Evolutionary conservation across 2,329 filamentous ascomycete species (phyloP).

Genomic region (Diaporthe sp.): DNA sequence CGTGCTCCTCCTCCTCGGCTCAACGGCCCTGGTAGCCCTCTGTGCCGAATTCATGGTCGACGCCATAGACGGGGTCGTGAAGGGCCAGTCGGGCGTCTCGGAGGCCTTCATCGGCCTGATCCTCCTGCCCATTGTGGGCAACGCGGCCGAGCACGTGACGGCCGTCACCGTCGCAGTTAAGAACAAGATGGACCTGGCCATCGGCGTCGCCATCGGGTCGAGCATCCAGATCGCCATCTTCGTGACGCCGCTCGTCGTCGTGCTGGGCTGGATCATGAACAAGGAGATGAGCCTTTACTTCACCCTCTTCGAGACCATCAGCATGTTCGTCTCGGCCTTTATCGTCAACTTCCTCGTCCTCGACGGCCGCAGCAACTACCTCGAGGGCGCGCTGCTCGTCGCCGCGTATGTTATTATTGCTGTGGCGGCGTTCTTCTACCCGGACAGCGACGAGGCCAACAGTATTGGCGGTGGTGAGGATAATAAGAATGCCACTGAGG

Average conservation of each 20-base stretch:
- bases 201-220: conserved; percentile 76
- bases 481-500: conserved; percentile 1
- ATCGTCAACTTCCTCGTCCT: conserved; percentile 90
- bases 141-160: conserved; percentile 79
- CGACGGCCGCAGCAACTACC: conserved; percentile 87
- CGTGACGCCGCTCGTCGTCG: conserved; percentile 75
- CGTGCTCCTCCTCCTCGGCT: conserved; percentile 69
- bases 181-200: conserved; percentile 82
- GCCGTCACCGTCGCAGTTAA: conserved; percentile 77
- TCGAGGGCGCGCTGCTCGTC: conserved; percentile 79
- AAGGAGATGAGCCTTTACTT: conserved; percentile 85
- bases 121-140: conserved; percentile 78
- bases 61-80: conserved; percentile 72
- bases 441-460: conserved; percentile 60
- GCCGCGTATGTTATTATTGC: conserved; percentile 76
- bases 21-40: conserved; percentile 73
- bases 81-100: conserved; percentile 60
- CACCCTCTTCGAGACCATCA: conserved; percentile 88
- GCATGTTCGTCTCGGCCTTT: conserved; percentile 84
- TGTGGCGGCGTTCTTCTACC: conserved; percentile 75
- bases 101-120: conserved; percentile 79
- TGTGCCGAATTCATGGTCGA: conserved; percentile 79
- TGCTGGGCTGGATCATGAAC: conserved; percentile 75
- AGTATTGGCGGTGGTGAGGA: conserved; percentile 24
- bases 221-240: conserved; percentile 80